Evolutionary conservation across 2,329 filamentous ascomycete species (phyloP).

Genomic region (Nigrograna mackinnonii): DNA sequence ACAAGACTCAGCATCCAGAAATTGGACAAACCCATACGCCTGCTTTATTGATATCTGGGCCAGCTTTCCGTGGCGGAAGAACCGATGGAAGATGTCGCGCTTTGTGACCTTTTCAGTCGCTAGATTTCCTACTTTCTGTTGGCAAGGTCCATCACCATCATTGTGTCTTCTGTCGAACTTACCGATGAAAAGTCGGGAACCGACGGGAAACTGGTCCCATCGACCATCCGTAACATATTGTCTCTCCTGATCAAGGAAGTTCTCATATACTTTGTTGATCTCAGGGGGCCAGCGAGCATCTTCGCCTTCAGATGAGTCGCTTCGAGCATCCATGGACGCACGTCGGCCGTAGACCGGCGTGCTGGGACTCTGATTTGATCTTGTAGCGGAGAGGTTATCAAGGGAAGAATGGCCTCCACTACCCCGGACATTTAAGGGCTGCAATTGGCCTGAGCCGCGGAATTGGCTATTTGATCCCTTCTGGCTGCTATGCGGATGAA

Average conservation of each 20-base stretch:
- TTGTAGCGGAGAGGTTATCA: slow-evolving; percentile 14
- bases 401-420: slow-evolving; percentile 13
- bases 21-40: slow-evolving; percentile 96
- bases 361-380: slow-evolving; percentile 30
- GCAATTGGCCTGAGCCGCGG: slow-evolving; percentile 29
- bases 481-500: slow-evolving; percentile 50
- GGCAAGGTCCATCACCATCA: not conserved
- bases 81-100: slow-evolving; percentile 88
- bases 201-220: slow-evolving; percentile 79
- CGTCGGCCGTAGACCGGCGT: slow-evolving; percentile 30
- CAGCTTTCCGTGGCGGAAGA: slow-evolving; percentile 81
- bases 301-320: slow-evolving; percentile 45
- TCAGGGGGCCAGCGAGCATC: slow-evolving; percentile 58
- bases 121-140: slow-evolving; percentile 79
- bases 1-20: slow-evolving; percentile 76
- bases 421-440: slow-evolving; percentile 25
- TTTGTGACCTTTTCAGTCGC: slow-evolving; percentile 93
- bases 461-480: slow-evolving; percentile 33
- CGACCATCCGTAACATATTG: slow-evolving; percentile 76
- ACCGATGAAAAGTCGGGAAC: slow-evolving; percentile 82
- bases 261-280: slow-evolving; percentile 70
- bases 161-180: slow-evolving; percentile 38
- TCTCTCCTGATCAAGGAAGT: slow-evolving; percentile 73
- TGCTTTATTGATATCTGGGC: slow-evolving; percentile 97
- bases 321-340: slow-evolving; percentile 26